phyloP scores from a whole-genome alignment of 108 stramenopile genomes.

The Parietichytrium sp. region DNA sequence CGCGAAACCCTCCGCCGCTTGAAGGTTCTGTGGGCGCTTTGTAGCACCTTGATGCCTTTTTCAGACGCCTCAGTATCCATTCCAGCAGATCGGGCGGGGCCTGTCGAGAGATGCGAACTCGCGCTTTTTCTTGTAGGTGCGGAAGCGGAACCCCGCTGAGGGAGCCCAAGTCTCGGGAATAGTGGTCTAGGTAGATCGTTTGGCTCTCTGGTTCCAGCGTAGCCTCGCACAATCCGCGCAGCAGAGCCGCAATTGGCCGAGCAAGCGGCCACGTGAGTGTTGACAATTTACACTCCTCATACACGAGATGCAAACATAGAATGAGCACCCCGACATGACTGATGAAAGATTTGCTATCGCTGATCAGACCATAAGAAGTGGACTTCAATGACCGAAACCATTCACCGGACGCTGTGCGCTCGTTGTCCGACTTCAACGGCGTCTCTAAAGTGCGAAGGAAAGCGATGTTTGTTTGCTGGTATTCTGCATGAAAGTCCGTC shows the following conservation, averaged over 20 bases:
- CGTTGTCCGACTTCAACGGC: neutral
- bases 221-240: neutral
- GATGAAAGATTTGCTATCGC: slow-evolving; percentile 8
- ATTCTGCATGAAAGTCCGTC: slow-evolving; percentile 20
- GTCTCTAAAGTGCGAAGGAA: neutral
- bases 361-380: neutral
- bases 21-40: no score
- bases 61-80: no score
- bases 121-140: neutral
- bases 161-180: neutral
- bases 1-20: no score
- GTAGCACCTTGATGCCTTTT: no score
- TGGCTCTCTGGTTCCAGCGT: neutral
- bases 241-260: neutral
- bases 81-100: no score
- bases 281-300: slow-evolving; percentile 1
- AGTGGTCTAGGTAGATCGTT: neutral
- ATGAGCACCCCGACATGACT: neutral
- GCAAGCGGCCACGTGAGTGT: neutral
- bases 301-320: slow-evolving; percentile 7
- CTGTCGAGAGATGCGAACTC: neutral
- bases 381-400: neutral
- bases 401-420: neutral
- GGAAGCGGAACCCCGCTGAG: neutral
- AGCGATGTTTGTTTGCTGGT: neutral